Evolutionary conservation across 1,139 yeast species (phyloP), one percentile per base, ranked within the genome.

Genomic region (Geotrichum bryndzae): DNA sequence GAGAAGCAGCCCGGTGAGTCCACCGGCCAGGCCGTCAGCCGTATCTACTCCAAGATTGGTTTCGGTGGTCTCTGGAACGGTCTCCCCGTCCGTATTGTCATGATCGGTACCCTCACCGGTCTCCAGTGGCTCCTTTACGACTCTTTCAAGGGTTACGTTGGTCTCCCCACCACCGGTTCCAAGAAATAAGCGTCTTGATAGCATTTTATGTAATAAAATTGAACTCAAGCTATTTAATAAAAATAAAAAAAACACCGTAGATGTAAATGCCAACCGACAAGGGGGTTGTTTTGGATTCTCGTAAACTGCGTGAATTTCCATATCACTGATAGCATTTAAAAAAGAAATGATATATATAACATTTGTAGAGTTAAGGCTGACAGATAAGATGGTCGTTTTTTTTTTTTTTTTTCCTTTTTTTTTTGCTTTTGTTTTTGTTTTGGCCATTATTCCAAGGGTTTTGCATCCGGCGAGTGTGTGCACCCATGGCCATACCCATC

Each of bases 71-170:
- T 92, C 66, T 92, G 97, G 98, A 89, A 89, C 73, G 98, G 98
- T 61, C 83, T 92, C 68, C 89, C 92, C 33, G 94, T 91, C 66
- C 88, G 98, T 83, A 91, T 92, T 69, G 84, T 90, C 66, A 92
- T 92, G 98, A 84, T 92, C 75, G 97, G 97, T 80, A 91, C 98
- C 45, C 83, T 92, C 77, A 92, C 98, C 54, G 97, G 97, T 66
- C 84, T 88, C 82, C 98, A 92, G 81, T 92, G 97, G 97, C 83
- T 92, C 73, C 82, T 92, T 66, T 92, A 92, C 78, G 98, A 92
- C 76, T 87, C 96, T 15, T 92, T 92, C 82, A 92, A 92, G 80
- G 95, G 90, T 35, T 83, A 83, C 70, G 84, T 90, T 65, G 98
- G 97, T 13, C 83, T 92, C 70, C 97, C 98, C 73, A 90, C 98